phyloP scores from a whole-genome alignment of 2,329 filamentous ascomycete genomes.

The Fusarium phyllophilum region DNA sequence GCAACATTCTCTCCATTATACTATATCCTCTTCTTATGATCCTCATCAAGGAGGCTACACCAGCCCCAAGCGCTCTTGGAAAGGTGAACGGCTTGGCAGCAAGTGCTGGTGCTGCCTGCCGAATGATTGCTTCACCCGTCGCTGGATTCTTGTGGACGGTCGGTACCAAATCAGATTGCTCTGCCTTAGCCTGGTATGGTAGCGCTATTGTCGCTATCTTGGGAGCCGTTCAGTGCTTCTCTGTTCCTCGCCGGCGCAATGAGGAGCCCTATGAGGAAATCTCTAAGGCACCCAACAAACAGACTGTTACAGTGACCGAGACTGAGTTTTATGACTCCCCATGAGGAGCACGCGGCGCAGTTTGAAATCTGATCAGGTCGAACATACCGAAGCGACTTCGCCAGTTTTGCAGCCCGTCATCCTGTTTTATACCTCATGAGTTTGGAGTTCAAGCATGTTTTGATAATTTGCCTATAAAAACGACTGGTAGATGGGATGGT shows the following conservation, averaged over 20 bases:
- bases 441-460: constrained; percentile 21
- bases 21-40: constrained; percentile 75
- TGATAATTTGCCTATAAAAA: not conserved
- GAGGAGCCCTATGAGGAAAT: constrained; percentile 46
- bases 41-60: constrained; percentile 73
- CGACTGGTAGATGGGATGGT: not conserved
- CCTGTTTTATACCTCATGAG: not conserved
- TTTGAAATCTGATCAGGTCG: not conserved
- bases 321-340: constrained; percentile 45
- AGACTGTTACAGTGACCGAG: constrained; percentile 44
- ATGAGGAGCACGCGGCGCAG: not conserved
- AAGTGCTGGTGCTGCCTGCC: constrained; percentile 71
- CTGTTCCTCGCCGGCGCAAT: constrained; percentile 52
- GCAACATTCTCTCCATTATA: constrained; percentile 70
- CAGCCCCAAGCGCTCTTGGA: constrained; percentile 65
- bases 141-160: constrained; percentile 71
- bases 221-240: constrained; percentile 70
- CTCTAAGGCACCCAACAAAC: constrained; percentile 32
- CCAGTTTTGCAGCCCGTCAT: not conserved
- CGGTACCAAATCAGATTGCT: constrained; percentile 68
- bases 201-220: constrained; percentile 66
- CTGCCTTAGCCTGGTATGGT: constrained; percentile 71
- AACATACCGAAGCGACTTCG: not conserved
- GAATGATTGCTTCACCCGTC: constrained; percentile 74
- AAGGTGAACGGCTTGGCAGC: constrained; percentile 74